Base-by-base conservation (phyloP, 345 rosid species). In the Diplotaxis tenuifolia region DNA sequence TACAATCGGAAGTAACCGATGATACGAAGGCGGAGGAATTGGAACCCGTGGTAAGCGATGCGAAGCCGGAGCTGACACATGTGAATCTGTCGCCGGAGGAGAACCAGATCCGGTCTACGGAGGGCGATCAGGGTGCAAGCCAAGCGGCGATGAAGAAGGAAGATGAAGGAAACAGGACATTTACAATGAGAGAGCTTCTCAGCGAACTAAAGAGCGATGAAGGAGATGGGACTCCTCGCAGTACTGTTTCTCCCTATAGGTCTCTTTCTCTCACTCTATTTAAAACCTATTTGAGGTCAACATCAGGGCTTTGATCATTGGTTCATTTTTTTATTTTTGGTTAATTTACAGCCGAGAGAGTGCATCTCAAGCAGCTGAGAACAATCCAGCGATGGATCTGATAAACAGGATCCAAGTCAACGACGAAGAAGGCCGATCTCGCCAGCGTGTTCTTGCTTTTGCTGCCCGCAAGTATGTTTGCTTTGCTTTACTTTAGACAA, bases 401-500 rank as follows among this genome's bases (percentile, higher is more conserved):
- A 95, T 95, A 52, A 86, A 84, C 72, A 87, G 91, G 70, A 90
- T 92, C 32, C 86, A 86, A 25, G 91, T 92, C 74, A 77, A 80
- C 73, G 99, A 95, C 66, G 99, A 95, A 80, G 99, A 95, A 76
- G 98, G 98, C 40, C 84, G 96, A 59, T 95, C 99, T 58, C 98
- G 99, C 60, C 99, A 95, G 73, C 87, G 96, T 47, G 88, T 95
- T 86, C 97, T 95, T 68, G 83, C 93, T 9, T 95, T 87, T 82
- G 99, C 99, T 68, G 99, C 99, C 72, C 90, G 86, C 80, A 95
- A 96, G 98, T 95, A 83, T 22, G 81, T 65, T 73, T 6, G 1
- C 15, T 3, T 12, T 14, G 4, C 14, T 9, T 29, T 34, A 7
- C 56, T 52, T 5, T 16, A 31, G 19, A 10, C 52, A 31, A 20